Evolutionary conservation across 176 grass and related monocot genomes (phyloP), one percentile per base, ranked within the genome.

Genomic region (Oryza glaberrima): DNA sequence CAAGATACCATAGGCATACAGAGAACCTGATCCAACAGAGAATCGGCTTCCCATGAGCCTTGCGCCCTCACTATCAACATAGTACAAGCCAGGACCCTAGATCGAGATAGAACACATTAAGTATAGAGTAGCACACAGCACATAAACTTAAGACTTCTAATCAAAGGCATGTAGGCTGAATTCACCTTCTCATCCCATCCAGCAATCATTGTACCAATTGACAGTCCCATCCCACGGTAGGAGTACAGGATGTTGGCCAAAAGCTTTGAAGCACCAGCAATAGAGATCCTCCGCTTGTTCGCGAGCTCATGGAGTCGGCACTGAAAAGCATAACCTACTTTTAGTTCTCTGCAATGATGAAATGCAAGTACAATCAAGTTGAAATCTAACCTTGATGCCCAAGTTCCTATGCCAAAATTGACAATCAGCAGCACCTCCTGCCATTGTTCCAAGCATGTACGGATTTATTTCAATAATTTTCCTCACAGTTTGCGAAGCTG

Each of bases 381-480:
- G 7, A 47, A 52, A 77, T 83, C 45, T 80, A 68, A 95, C 96
- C 96, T 99, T 99, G 48, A 89, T 90, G 8, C 96, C 96, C 30
- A 99, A 82, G 86, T 92, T 96, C 28, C 96, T 89, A 44, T 99
- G 96, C 96, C 96, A 99, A 61, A 99, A 99, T 28, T 99, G 96
- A 71, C 96, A 99, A 90, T 96, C 96, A 67, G 96, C 93, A 67
- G 93, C 96, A 22, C 96, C 96, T 75, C 93, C 91, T 70, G 96
- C 96, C 91, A 99, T 95, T 4, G 93, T 99, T 82, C 96, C 96
- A 45, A 98, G 83, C 96, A 98, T 98, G 90, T 98, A 95, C 6
- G 91, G 96, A 74, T 99, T 96, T 51, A 99, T 99, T 88, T 99
- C 93, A n/a, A 99, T 95, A 79, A 99, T 99, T 90, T 99, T 98